These are phyloP conservation scores for Barnettozyma botsteinii DNA, from an alignment of 805 yeast genomes.

Conservation along the genomic window DNA sequence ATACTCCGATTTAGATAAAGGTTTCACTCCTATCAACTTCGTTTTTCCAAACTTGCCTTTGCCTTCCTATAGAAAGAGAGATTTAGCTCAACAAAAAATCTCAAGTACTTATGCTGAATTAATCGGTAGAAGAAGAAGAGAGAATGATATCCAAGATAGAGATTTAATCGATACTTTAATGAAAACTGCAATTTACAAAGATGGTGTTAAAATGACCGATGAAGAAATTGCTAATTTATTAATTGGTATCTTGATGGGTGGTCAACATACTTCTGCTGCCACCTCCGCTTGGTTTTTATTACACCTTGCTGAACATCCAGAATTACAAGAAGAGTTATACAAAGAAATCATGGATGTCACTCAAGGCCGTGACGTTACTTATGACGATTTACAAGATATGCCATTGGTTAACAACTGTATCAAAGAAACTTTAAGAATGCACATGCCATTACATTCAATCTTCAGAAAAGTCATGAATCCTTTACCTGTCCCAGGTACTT, in stretches of 20 bases:
- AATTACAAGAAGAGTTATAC: conserved; percentile 75
- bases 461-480: conserved; percentile 84
- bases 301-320: conserved; percentile 84
- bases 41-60: conserved; percentile 93
- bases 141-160: conserved; percentile 74
- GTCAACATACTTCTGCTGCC: conserved; percentile 96
- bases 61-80: conserved; percentile 79
- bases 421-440: conserved; percentile 92
- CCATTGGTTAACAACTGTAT: conserved; percentile 76
- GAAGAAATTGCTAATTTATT: conserved; percentile 88
- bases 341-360: conserved; percentile 66
- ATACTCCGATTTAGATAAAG: conserved; percentile 90
- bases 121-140: conserved; percentile 64
- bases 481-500: conserved; percentile 72
- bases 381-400: conserved; percentile 78
- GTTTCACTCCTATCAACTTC: conserved; percentile 93
- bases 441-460: conserved; percentile 93
- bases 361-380: conserved; percentile 54
- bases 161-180: conserved; percentile 87
- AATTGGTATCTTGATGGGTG: conserved; percentile 98
- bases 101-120: conserved; percentile 75
- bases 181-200: conserved; percentile 80
- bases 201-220: conserved; percentile 92
- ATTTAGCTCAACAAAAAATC: conserved; percentile 78
- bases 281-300: conserved; percentile 93